phyloP scores from a whole-genome alignment of 148 eudicot genomes.

The Chenopodium album region DNA sequence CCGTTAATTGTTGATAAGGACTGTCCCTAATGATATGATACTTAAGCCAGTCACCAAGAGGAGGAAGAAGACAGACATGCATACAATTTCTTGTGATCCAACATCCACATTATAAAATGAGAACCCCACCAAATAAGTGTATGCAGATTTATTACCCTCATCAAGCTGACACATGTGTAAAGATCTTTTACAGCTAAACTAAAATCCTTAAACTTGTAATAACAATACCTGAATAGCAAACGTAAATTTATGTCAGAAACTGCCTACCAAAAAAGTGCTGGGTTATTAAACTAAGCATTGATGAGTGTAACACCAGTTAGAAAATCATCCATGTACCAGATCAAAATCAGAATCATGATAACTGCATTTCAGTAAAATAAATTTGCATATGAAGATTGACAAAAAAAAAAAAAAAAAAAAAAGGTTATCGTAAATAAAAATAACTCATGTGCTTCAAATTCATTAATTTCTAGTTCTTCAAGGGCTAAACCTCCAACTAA shows the following conservation, averaged over 20 bases:
- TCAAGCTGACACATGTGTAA: constrained; percentile 75
- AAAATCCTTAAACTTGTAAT: constrained; percentile 90
- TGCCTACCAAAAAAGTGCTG: not conserved
- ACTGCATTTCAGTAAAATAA: not conserved
- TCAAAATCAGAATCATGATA: not conserved
- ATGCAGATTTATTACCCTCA: constrained; percentile 77
- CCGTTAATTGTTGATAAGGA: constrained; percentile 82
- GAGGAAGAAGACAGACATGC: not conserved
- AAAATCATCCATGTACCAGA: not conserved
- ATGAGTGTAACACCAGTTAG: not conserved
- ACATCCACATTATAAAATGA: constrained; percentile 2
- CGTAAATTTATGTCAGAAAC: not conserved
- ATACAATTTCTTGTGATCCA: constrained; percentile 4
- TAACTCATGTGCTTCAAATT: not conserved
- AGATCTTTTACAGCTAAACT: constrained; percentile 81
- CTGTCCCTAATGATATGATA: constrained; percentile 53
- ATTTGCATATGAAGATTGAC: not conserved
- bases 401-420: not conserved
- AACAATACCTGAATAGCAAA: constrained; percentile 72
- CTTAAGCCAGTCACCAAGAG: constrained; percentile 1
- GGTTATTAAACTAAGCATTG: not conserved
- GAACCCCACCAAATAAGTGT: constrained; percentile 77
- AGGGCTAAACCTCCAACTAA: not conserved
- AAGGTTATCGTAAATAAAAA: not conserved
- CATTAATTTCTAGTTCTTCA: not conserved